Evolutionary conservation across 371 early-diverging fungal genomes (phyloP), one percentile per base, ranked within the genome.

Genomic region (Haplosporangium sp.): DNA sequence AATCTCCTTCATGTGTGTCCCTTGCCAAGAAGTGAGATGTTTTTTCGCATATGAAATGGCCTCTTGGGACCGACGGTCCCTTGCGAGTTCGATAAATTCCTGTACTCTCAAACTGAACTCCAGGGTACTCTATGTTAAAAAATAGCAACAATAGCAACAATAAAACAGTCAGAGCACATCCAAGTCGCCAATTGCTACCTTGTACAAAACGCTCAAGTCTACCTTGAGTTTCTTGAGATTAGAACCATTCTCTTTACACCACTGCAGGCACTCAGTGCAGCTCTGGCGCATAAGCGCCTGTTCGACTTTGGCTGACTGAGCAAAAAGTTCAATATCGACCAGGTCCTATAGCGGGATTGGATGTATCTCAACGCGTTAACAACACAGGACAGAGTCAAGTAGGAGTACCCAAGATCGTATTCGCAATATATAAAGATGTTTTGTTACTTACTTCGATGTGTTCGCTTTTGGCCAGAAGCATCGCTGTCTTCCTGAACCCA

Each of bases 81-180:
- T 85, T 3, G 87, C 90, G 36, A 96, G 83, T 69, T 98, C 96
- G 58, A 98, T 89, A 82, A 91, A 95, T 74, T 98, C 99, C 83
- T 97, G 98, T 45, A 95, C 73, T 9, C 96, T 87, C 60, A 97
- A 85, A 74, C 96, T 92, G 84, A 98, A 98, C 74, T 98, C 99
- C 46, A 98, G 83, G 7, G 94, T 90, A 76, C 95, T 96, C 95
- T 75, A 62, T 11, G 45, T 38, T 18, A 42, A n/a, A 54, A 41
- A 23, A 38, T 4, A 1, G 29, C 2, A 6, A 18, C 10, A n/a
- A n/a, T n/a, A n/a, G n/a, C n/a, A n/a, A n/a, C n/a, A n/a, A n/a
- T n/a, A n/a, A n/a, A n/a, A n/a, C n/a, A n/a, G n/a, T n/a, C n/a
- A n/a, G n/a, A n/a, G n/a, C n/a, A n/a, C n/a, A n/a, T n/a, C n/a